These are phyloP conservation scores for Neurospora cerealis DNA, from an alignment of 495 filamentous ascomycete genomes.

Conservation along the genomic window DNA sequence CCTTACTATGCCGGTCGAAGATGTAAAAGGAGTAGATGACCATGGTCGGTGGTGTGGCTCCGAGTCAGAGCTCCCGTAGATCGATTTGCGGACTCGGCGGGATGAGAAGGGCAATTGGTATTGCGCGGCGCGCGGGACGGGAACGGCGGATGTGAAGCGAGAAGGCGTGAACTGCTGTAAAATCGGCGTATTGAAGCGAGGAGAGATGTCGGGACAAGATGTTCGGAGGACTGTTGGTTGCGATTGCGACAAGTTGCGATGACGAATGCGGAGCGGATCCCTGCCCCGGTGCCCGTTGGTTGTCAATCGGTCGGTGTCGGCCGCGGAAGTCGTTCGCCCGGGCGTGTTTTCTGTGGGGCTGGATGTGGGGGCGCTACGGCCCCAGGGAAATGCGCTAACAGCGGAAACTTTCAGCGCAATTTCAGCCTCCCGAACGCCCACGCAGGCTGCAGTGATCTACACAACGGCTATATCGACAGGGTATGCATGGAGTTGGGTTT, in stretches of 20 bases:
- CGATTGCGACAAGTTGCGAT: neutral
- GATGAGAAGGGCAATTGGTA: neutral
- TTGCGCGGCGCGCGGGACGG: neutral
- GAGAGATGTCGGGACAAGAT: neutral
- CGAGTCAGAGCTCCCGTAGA: neutral
- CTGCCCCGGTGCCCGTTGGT: neutral
- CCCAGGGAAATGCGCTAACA: neutral
- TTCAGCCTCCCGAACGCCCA: neutral
- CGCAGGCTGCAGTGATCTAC: neutral
- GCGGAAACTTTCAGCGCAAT: neutral
- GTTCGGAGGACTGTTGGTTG: neutral
- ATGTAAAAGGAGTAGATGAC: conserved; percentile 97
- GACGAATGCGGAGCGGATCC: neutral
- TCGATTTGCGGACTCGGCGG: neutral
- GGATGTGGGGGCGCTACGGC: neutral
- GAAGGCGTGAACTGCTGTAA: neutral
- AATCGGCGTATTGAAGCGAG: neutral
- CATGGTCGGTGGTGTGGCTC: conserved; percentile 40
- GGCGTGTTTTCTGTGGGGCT: neutral
- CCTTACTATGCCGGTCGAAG: conserved; percentile 91
- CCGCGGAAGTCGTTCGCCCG: neutral
- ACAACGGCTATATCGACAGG: neutral
- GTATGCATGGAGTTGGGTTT: neutral
- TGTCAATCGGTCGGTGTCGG: neutral
- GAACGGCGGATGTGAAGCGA: neutral